Percentiles rank a stretch among this genome's conserved stretches.
Evolutionary conservation across 257 asterid species (phyloP).

Genomic region (Nicotiana paniculata): DNA sequence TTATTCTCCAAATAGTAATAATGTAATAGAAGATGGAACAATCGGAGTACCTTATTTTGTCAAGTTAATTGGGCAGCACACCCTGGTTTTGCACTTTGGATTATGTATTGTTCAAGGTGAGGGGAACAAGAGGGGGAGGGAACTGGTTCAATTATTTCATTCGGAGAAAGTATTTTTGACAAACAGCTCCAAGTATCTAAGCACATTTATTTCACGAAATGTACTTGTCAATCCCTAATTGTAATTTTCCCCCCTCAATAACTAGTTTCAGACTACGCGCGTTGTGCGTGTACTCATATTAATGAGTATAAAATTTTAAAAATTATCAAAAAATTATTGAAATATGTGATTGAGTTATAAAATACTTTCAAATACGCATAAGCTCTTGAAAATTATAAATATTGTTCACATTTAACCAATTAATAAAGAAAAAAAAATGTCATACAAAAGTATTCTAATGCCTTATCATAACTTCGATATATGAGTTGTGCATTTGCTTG

Average conservation of each 20-base stretch:
- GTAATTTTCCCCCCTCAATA: background rate
- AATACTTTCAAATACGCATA: no score
- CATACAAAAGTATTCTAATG: no score
- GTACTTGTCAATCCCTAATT: background rate
- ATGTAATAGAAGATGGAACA: background rate
- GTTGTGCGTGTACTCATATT: no score
- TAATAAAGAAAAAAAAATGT: no score
- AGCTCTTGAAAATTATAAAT: no score
- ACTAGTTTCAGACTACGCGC: no score
- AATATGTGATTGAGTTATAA: no score
- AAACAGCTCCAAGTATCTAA: background rate
- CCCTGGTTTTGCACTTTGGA: background rate
- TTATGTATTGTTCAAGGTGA: background rate
- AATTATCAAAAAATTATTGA: no score
- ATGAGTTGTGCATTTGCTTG: no score
- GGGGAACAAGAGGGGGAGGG: background rate
- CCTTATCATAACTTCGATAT: no score
- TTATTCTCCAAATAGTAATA: background rate
- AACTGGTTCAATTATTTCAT: background rate
- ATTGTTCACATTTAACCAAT: no score
- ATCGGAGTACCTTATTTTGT: background rate
- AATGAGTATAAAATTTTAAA: no score
- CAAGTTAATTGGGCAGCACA: background rate
- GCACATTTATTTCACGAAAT: background rate
- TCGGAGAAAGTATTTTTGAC: background rate